phyloP scores from a whole-genome alignment of 768 basidiomycete genomes.

The Boletus reticulatus region DNA sequence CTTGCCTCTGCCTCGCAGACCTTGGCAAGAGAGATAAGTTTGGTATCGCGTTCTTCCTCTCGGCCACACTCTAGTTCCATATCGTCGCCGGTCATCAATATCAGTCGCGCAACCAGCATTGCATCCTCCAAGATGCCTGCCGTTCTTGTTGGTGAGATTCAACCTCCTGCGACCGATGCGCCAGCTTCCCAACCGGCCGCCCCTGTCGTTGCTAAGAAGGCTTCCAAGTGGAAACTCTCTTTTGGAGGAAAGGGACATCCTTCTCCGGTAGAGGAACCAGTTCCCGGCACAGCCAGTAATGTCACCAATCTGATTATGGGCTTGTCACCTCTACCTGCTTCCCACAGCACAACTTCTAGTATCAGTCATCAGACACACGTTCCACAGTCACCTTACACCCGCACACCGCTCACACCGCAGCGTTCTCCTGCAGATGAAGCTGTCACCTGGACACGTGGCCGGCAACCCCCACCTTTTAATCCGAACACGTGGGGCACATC shows the following conservation, averaged over 20 bases:
- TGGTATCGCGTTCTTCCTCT: constrained; percentile 52
- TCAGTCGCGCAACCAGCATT: constrained; percentile 23
- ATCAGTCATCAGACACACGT: constrained; percentile 11
- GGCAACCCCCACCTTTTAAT: constrained; percentile 32
- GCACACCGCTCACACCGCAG: constrained; percentile 30
- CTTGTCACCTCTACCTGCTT: constrained; percentile 19
- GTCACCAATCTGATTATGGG: constrained; percentile 76
- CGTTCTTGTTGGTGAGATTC: constrained; percentile 30
- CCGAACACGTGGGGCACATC: constrained; percentile 20
- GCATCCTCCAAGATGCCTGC: constrained; percentile 38
- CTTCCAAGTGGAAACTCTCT: constrained; percentile 54
- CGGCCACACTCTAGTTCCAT: constrained; percentile 19
- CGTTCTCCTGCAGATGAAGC: constrained; percentile 40
- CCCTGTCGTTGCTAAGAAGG: constrained; percentile 60
- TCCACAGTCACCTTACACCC: constrained; percentile 24
- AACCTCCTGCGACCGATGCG: constrained; percentile 14
- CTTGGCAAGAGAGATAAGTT: constrained; percentile 81
- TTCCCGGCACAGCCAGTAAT: constrained; percentile 71
- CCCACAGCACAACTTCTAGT: background rate
- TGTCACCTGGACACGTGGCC: constrained; percentile 50
- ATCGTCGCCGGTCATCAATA: constrained; percentile 19
- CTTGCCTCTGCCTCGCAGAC: constrained; percentile 80
- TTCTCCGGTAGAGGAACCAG: constrained; percentile 34
- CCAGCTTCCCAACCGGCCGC: constrained; percentile 25
- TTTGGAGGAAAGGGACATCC: constrained; percentile 65